Percentiles rank a stretch among this genome's conserved stretches.
Conservation (phyloP, 2,329 filamentous ascomycete species). For the Xylariales sp. region DNA sequence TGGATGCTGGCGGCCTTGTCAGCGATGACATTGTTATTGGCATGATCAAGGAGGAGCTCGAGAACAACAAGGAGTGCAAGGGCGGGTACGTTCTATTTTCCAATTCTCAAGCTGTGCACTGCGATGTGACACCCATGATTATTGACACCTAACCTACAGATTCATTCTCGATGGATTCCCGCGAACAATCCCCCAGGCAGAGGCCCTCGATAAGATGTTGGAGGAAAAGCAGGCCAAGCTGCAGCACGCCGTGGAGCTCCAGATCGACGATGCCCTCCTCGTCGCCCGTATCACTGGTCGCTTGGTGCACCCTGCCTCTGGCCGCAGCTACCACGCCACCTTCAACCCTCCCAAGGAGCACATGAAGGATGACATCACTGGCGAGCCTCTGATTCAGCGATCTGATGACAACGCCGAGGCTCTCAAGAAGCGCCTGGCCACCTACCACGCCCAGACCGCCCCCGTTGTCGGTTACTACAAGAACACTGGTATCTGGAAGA, state of each 20-base stretch:
- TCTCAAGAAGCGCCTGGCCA: conserved; percentile 87
- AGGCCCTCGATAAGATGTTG: conserved; percentile 94
- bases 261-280: conserved; percentile 92
- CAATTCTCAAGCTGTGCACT: background rate
- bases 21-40: conserved; percentile 99
- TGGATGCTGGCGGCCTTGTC: conserved; percentile 96
- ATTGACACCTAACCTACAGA: conserved; percentile 39
- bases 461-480: conserved; percentile 97
- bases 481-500: conserved; percentile 94
- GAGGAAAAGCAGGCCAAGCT: conserved; percentile 71
- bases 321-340: conserved; percentile 94
- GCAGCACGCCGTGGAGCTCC: conserved; percentile 91
- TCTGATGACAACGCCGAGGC: conserved; percentile 96
- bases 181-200: conserved; percentile 89
- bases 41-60: conserved; percentile 98
- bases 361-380: conserved; percentile 96
- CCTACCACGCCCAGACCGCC: conserved; percentile 90
- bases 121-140: background rate
- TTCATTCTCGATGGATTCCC: conserved; percentile 99
- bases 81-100: conserved; percentile 66
- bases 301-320: conserved; percentile 90
- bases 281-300: conserved; percentile 96
- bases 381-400: conserved; percentile 93
- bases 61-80: conserved; percentile 91
- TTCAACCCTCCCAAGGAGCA: conserved; percentile 95